Base-by-base conservation (phyloP, 225 moss, liverwort and hornwort genomes). In the Neckera pumila region DNA sequence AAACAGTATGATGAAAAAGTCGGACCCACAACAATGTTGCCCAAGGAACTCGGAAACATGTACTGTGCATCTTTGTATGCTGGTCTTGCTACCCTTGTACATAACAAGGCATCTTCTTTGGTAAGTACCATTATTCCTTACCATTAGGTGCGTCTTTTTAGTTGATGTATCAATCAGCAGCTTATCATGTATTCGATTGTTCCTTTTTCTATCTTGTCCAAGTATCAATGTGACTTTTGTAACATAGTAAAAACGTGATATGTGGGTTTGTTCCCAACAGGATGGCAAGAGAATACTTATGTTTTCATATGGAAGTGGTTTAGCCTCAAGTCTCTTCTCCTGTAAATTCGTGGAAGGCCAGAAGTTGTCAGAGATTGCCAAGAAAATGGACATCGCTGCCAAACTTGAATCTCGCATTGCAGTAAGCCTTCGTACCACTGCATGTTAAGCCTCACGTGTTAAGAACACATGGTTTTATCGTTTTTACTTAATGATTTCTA, bases 41-140 rank as follows among this genome's bases (percentile, higher is more conserved):
- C 97, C 51, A 99, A 99, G 90, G 93, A 93, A 87, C 92, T 99
- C 51, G 98, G 95, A 83, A 99, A 99, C 89, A 97, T 97, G 98
- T 96, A 97, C 83, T 99, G 98, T 91, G 97, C 97, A 71, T 96
- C 98, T n/a, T 92, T 97, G 42, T 97, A 99, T 89, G 97, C 97
- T 74, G 97, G 97, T 62, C 93, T 99, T 76, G 97, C 95, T 82
- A 94, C 95, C 19, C 94, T 97, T 54, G 88, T 99, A 67, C 93
- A 97, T 84, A 97, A 89, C 85, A 92, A 99, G 90, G 61, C 93
- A 80, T 94, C 94, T 21, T 89, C 92, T 79, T 91, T 99, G 93
- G 96, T 97, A 93, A 80, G 74, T 76, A 85, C 54, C n/a, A 38
- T 61, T 62, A 54, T 65, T 77, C 76, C 43, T 36, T 59, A 78